Base-by-base conservation (phyloP, 2,329 filamentous ascomycete genomes). In the Emydomyces testavorans region DNA sequence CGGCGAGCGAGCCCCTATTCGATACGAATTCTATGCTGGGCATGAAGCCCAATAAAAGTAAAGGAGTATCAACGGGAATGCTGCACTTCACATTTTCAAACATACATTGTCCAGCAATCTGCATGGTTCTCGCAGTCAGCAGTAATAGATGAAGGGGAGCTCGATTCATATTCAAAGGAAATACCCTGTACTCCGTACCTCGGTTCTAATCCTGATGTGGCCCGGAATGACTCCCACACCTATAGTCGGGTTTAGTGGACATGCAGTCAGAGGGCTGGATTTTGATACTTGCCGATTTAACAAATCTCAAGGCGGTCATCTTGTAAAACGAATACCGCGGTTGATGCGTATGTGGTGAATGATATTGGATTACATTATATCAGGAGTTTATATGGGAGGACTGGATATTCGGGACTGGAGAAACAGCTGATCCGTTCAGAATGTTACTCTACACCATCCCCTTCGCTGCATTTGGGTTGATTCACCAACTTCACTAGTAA, bases 161-260 rank as follows among this genome's bases (percentile, higher is more conserved):
- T 16, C 10, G 16, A 29, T 24, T 28, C 4, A 18, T 29, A 29
- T 7, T 28, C 7, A 4, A 36, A 26, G 5, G 28, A n/a, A 29
- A 18, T 71, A 94, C n/a, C n/a, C n/a, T n/a, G n/a, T n/a, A n/a
- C n/a, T n/a, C n/a, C n/a, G n/a, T n/a, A n/a, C 89, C 85, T 84
- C 63, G 87, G 87, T 65, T 95, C 90, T 16, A 96, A 70, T 5
- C 89, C 89, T 4, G 88, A 94, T 54, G 86, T 84, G 55, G 78
- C 77, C 70, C 85, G 79, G 65, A 95, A 95, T 1, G 85, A 89
- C 63, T 84, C 83, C 72, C 87, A 77, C 39, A 93, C 86, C 86
- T 92, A 50, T 10, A 50, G 32, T 41, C 46, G 46, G 16, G 41
- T 46, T 53, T 52, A 52, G 31, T 15, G 31, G 4, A 40, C 18